These are phyloP conservation scores for Babesia ovis DNA, from an alignment of 169 alveolate genomes.

Conservation along the genomic window DNA sequence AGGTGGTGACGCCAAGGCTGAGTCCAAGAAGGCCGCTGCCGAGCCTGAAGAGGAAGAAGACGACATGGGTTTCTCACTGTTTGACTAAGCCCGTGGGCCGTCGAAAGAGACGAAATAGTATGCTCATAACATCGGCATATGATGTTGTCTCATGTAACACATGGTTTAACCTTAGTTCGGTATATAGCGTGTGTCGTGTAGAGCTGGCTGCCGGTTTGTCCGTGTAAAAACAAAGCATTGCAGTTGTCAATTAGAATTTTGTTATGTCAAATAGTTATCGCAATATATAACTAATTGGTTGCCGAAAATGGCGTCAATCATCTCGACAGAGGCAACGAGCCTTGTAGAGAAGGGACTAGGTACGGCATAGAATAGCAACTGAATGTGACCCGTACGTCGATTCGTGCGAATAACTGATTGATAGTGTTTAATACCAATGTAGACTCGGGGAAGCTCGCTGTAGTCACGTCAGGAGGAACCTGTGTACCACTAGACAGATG, in stretches of 20 bases:
- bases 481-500: constrained; percentile 33
- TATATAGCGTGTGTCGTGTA: background rate
- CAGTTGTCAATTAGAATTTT: too few species aligned
- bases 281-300: too few species aligned
- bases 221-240: background rate
- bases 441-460: background rate
- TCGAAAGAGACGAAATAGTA: background rate
- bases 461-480: constrained; percentile 45
- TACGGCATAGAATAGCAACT: background rate
- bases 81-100: constrained; percentile 57
- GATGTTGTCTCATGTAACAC: background rate
- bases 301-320: too few species aligned
- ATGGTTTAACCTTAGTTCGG: constrained; percentile 1
- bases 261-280: too few species aligned
- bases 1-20: constrained; percentile 66
- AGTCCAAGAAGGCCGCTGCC: constrained; percentile 72
- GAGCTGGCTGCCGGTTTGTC: background rate
- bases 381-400: too few species aligned
- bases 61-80: constrained; percentile 81
- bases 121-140: background rate
- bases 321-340: too few species aligned
- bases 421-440: background rate
- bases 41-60: constrained; percentile 81
- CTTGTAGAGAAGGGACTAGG: background rate
- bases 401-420: too few species aligned